Conservation (phyloP, 1,284 basidiomycete species). For the Exobasidium rhododendri region DNA sequence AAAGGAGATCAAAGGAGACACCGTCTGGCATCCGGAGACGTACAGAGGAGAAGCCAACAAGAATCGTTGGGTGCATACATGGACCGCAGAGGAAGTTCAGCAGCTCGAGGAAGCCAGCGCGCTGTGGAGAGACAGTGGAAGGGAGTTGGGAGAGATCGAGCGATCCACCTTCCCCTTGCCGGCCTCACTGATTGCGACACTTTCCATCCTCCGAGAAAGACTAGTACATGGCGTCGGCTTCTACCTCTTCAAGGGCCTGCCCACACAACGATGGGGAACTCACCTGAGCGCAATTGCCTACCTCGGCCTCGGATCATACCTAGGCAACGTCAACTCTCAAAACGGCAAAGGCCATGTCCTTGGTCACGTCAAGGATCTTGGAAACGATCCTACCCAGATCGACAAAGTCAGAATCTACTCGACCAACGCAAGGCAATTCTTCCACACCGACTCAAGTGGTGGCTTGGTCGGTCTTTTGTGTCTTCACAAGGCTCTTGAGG, state of each 20-base stretch:
- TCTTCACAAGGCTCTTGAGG: constrained; percentile 57
- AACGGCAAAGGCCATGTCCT: constrained; percentile 57
- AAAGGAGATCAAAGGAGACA: constrained; percentile 49
- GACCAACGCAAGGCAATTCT: constrained; percentile 57
- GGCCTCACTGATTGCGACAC: constrained; percentile 24
- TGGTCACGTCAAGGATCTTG: constrained; percentile 58
- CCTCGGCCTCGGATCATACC: constrained; percentile 55
- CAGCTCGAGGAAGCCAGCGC: constrained; percentile 35
- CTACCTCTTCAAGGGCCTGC: constrained; percentile 57
- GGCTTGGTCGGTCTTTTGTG: constrained; percentile 56
- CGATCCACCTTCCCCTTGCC: constrained; percentile 41
- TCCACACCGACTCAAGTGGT: constrained; percentile 49
- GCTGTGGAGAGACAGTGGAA: constrained; percentile 36
- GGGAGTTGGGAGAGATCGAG: constrained; percentile 44
- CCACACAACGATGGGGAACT: constrained; percentile 54
- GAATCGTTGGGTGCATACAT: constrained; percentile 37
- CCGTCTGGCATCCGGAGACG: constrained; percentile 45
- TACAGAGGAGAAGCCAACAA: constrained; percentile 42
- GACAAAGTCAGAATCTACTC: constrained; percentile 58
- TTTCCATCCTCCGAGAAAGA: constrained; percentile 27
- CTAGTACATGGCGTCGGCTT: constrained; percentile 53
- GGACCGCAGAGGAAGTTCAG: constrained; percentile 28
- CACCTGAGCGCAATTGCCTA: constrained; percentile 56
- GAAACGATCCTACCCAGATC: constrained; percentile 58
- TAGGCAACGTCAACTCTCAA: constrained; percentile 55